Conservation (phyloP, 306 rosid species). For the Trifolium pratense region DNA sequence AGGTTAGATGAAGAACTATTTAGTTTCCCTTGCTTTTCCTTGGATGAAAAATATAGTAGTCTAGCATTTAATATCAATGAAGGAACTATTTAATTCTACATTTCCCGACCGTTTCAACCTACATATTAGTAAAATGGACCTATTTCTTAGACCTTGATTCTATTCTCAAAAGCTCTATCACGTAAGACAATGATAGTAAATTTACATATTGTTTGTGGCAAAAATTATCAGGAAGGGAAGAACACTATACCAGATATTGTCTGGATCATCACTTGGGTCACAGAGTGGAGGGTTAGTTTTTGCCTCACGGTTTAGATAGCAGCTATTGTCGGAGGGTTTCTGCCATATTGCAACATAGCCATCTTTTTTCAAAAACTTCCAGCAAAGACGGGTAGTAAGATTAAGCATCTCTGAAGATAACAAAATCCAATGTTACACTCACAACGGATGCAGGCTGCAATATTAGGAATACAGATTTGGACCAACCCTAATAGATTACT, state of each 20-base stretch:
- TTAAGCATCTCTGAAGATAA: constrained; percentile 84
- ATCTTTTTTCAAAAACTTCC: constrained; percentile 81
- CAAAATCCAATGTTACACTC: constrained; percentile 33
- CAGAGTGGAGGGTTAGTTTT: constrained; percentile 84
- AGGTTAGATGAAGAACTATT: not conserved
- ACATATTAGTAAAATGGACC: constrained; percentile 26
- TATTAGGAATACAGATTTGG: constrained; percentile 15
- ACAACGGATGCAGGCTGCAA: constrained; percentile 20
- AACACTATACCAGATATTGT: constrained; percentile 71
- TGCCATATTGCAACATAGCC: constrained; percentile 86
- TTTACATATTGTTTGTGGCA: constrained; percentile 31
- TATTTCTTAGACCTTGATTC: constrained; percentile 10
- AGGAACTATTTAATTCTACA: constrained; percentile 37
- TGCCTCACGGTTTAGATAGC: constrained; percentile 72
- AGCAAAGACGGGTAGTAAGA: constrained; percentile 86
- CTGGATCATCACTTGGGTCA: constrained; percentile 78
- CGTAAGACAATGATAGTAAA: constrained; percentile 28
- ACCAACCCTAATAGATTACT: constrained; percentile 32
- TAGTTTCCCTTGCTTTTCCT: not conserved
- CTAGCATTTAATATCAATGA: constrained; percentile 24
- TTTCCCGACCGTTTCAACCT: constrained; percentile 17
- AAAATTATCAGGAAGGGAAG: constrained; percentile 40
- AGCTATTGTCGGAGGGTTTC: constrained; percentile 75
- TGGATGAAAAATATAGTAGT: not conserved
- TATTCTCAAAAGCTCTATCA: constrained; percentile 32